Evolutionary conservation across 768 basidiomycete species (phyloP).

Genomic region (Suillus decipiens): DNA sequence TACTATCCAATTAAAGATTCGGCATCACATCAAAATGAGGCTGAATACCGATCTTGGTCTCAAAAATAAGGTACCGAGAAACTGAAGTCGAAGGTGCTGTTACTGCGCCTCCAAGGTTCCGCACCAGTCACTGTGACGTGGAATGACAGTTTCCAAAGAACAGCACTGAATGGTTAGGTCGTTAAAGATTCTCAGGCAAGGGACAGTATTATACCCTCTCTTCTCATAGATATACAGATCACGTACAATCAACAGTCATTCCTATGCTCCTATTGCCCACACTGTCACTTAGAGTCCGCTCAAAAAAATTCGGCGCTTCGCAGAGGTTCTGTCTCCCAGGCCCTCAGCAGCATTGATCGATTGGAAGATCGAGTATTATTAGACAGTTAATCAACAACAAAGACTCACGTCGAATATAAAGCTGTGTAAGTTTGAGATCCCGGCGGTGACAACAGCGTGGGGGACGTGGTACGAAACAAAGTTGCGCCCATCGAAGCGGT

Average conservation of each 20-base stretch:
- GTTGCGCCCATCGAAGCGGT: slow-evolving; percentile 18
- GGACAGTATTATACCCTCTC: slow-evolving; percentile 11
- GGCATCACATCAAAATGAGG: slow-evolving; percentile 22
- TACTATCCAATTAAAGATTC: slow-evolving; percentile 19
- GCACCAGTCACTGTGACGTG: slow-evolving; percentile 14
- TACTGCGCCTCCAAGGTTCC: slow-evolving; percentile 13
- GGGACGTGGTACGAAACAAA: slow-evolving; percentile 12
- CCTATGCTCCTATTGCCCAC: slow-evolving; percentile 15
- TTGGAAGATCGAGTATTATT: slow-evolving; percentile 15
- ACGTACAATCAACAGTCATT: slow-evolving; percentile 25
- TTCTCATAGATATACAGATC: slow-evolving; percentile 24
- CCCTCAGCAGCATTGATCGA: slow-evolving; percentile 21
- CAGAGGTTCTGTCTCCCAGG: slow-evolving; percentile 26
- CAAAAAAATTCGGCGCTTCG: slow-evolving; percentile 15
- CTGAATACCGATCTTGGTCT: slow-evolving; percentile 21
- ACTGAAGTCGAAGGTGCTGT: slow-evolving; percentile 19
- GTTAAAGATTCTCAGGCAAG: slow-evolving; percentile 28
- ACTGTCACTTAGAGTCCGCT: slow-evolving; percentile 14
- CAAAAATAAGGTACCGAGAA: slow-evolving; percentile 19
- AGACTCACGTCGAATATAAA: slow-evolving; percentile 29
- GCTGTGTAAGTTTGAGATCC: slow-evolving; percentile 16
- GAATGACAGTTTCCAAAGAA: slow-evolving; percentile 13
- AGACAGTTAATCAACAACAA: slow-evolving; percentile 11
- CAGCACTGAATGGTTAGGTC: slow-evolving; percentile 8
- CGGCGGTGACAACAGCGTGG: slow-evolving; percentile 13